phyloP scores from a whole-genome alignment of 768 basidiomycete genomes.

The Saitozyma podzolica region DNA sequence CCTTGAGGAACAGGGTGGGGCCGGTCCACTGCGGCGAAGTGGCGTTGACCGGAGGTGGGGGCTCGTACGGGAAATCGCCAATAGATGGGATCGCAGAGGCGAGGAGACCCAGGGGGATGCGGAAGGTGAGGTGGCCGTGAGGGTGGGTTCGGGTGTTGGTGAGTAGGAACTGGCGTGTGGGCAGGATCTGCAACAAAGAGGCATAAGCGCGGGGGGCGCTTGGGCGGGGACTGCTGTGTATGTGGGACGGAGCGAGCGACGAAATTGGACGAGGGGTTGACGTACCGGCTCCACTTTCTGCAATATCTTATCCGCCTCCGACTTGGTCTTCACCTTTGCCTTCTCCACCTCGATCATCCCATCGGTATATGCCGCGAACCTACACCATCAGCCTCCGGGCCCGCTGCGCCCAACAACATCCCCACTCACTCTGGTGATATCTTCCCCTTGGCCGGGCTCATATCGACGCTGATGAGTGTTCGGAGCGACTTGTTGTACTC shows the following conservation, averaged over 20 bases:
- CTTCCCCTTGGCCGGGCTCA: constrained; percentile 66
- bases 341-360: constrained; percentile 74
- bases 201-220: not conserved
- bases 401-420: constrained; percentile 34
- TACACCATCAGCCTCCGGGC: constrained; percentile 14
- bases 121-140: constrained; percentile 61
- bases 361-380: constrained; percentile 64
- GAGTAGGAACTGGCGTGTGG: constrained; percentile 76
- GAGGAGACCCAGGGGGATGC: constrained; percentile 71
- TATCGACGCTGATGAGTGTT: constrained; percentile 69
- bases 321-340: constrained; percentile 61
- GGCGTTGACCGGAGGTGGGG: constrained; percentile 45
- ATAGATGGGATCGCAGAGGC: constrained; percentile 64
- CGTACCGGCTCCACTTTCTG: constrained; percentile 65
- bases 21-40: constrained; percentile 58
- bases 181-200: constrained; percentile 60
- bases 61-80: constrained; percentile 74
- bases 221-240: not conserved
- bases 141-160: constrained; percentile 68
- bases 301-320: constrained; percentile 70
- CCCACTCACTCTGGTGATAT: constrained; percentile 61
- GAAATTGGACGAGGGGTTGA: constrained; percentile 4
- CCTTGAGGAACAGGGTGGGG: constrained; percentile 72
- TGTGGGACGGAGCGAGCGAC: not conserved
- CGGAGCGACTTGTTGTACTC: constrained; percentile 43